A percentile compares a stretch with the other conserved stretches of the same genome.
Conservation (phyloP, 345 rosid genomes). For the Salix purpurea region DNA sequence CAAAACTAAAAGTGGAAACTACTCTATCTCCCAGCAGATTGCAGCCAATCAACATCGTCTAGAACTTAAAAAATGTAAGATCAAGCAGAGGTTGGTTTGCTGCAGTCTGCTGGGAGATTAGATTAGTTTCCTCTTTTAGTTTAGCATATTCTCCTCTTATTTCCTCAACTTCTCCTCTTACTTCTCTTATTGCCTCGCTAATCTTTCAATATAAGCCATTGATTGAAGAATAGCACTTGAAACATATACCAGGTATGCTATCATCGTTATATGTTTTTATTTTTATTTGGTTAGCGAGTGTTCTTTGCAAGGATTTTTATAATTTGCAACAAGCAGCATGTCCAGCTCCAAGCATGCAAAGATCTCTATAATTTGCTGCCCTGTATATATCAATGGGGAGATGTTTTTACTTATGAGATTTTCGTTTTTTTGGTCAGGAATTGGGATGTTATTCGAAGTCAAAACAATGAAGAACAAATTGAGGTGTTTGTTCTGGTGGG, state of each 20-base stretch:
- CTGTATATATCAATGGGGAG: too few species aligned
- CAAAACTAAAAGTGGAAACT: background rate
- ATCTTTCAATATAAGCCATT: background rate
- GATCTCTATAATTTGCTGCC: too few species aligned
- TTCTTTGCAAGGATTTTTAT: too few species aligned
- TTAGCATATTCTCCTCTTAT: background rate
- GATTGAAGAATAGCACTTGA: background rate
- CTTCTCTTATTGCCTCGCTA: background rate
- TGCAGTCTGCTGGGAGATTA: background rate
- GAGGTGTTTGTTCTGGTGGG: too few species aligned
- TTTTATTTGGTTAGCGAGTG: too few species aligned
- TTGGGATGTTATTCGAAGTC: too few species aligned
- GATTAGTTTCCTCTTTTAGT: background rate
- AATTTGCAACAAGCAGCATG: too few species aligned
- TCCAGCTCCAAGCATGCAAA: too few species aligned
- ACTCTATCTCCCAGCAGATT: background rate
- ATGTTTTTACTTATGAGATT: too few species aligned
- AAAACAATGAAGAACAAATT: too few species aligned
- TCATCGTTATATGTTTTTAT: too few species aligned
- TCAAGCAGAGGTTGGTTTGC: background rate
- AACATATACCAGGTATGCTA: background rate
- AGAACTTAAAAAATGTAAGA: background rate
- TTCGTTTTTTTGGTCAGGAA: too few species aligned
- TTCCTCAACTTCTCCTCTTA: background rate
- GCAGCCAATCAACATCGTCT: background rate